Conservation (phyloP, 192 early-diverging fungal species). For the Thamnidium elegans region DNA sequence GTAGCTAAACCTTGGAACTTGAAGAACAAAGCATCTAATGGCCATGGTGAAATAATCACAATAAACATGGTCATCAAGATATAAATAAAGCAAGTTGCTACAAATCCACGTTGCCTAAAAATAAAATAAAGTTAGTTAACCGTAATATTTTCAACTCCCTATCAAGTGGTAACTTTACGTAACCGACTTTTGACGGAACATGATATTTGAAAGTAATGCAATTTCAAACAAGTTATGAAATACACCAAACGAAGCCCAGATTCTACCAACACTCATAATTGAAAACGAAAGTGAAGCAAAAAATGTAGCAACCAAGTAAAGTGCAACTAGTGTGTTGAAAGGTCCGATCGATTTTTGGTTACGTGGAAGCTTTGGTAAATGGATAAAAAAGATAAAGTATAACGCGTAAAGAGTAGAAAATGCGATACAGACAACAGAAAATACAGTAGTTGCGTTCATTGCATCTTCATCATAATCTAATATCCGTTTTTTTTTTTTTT, state of each 20-base stretch:
- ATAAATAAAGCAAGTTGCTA: constrained; percentile 6
- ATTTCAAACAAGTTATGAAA: constrained; percentile 33
- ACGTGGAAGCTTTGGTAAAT: background rate
- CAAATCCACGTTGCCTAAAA: background rate
- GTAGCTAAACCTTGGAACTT: constrained; percentile 33
- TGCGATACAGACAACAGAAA: background rate
- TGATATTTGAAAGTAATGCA: constrained; percentile 9
- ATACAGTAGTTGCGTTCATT: background rate
- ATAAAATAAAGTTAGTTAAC: background rate
- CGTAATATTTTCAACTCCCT: background rate
- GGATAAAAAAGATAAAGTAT: background rate
- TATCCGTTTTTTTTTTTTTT: background rate
- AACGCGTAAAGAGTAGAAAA: background rate
- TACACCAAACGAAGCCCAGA: constrained; percentile 23
- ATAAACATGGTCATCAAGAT: constrained; percentile 15
- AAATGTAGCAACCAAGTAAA: constrained; percentile 14
- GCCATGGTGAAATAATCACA: constrained; percentile 28
- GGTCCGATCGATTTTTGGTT: background rate
- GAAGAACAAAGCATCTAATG: constrained; percentile 37
- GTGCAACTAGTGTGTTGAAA: background rate
- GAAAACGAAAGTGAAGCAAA: constrained; percentile 9
- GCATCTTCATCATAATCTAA: constrained; percentile 4
- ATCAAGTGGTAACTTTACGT: constrained; percentile 7
- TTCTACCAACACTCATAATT: constrained; percentile 21
- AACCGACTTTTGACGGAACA: background rate